A percentile compares a stretch with the other conserved stretches of the same genome.
These are phyloP conservation scores for Dryadomyces quercus-mongolicae DNA, from an alignment of 2,329 filamentous ascomycete species.

Conservation along the genomic window DNA sequence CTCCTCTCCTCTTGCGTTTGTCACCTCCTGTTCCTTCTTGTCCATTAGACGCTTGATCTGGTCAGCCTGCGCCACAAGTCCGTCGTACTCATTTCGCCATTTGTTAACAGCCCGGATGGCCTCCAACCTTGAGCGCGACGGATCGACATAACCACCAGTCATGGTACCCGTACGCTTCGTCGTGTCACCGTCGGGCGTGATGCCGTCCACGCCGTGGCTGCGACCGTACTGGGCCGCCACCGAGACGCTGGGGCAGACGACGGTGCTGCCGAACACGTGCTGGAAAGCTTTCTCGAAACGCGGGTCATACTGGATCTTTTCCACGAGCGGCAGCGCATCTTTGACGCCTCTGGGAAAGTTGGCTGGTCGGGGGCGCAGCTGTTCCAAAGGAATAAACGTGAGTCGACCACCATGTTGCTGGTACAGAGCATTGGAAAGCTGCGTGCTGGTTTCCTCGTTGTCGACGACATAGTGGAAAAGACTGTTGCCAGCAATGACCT, in stretches of 20 bases:
- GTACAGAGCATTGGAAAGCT: slow-evolving; percentile 67
- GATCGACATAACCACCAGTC: slow-evolving; percentile 88
- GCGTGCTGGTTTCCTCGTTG: slow-evolving; percentile 74
- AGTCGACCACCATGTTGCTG: slow-evolving; percentile 72
- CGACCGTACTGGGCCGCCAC: slow-evolving; percentile 85
- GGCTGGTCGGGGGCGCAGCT: slow-evolving; percentile 55
- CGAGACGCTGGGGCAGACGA: slow-evolving; percentile 82
- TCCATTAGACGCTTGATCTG: slow-evolving; percentile 62
- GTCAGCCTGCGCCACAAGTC: slow-evolving; percentile 47
- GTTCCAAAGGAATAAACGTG: slow-evolving; percentile 88
- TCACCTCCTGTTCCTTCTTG: slow-evolving; percentile 77
- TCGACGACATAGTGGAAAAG: slow-evolving; percentile 96
- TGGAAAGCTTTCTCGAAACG: slow-evolving; percentile 76
- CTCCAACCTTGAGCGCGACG: slow-evolving; percentile 73
- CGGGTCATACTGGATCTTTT: slow-evolving; percentile 68
- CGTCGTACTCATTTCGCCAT: slow-evolving; percentile 64
- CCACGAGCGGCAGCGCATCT: slow-evolving; percentile 78
- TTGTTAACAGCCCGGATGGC: slow-evolving; percentile 64
- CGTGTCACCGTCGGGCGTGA: slow-evolving; percentile 88
- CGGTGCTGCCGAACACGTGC: slow-evolving; percentile 90
- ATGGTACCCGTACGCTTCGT: slow-evolving; percentile 92
- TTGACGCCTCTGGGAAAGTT: slow-evolving; percentile 69
- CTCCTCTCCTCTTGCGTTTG: slow-evolving; percentile 68
- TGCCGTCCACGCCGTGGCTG: slow-evolving; percentile 82
- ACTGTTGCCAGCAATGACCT: slow-evolving; percentile 84